phyloP scores from a whole-genome alignment of 257 asterid genomes.

The Solanum dulcamara region DNA sequence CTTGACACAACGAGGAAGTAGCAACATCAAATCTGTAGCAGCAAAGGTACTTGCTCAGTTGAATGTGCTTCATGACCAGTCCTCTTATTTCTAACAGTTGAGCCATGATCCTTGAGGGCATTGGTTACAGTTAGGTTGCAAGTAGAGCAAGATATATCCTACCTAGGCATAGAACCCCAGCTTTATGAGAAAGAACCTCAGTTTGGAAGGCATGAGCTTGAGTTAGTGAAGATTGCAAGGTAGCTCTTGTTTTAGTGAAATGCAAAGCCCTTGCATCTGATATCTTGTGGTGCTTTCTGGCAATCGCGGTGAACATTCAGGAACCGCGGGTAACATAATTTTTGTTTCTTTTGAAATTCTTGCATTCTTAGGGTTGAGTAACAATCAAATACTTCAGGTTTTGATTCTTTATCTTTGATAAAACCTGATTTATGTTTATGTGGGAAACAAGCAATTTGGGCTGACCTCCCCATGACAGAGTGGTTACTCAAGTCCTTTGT shows the following conservation, averaged over 20 bases:
- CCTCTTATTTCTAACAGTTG: constrained; percentile 14
- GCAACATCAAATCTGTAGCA: constrained; percentile 34
- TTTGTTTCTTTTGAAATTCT: background rate
- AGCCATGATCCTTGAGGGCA: background rate
- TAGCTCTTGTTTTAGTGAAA: background rate
- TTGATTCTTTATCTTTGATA: background rate
- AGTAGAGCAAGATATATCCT: background rate
- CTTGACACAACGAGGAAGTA: constrained; percentile 47
- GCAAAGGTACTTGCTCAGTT: constrained; percentile 54
- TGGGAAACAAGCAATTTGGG: background rate
- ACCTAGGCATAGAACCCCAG: background rate
- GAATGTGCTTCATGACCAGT: constrained; percentile 43
- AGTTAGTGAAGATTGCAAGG: background rate
- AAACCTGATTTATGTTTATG: background rate
- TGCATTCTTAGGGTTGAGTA: background rate
- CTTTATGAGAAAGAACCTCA: background rate
- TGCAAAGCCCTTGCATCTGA: background rate
- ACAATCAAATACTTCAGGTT: background rate
- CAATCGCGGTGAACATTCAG: background rate
- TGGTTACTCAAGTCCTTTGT: background rate
- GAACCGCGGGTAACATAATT: background rate
- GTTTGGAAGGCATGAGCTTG: background rate
- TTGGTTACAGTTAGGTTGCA: background rate
- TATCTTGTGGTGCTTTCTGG: background rate
- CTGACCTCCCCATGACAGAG: background rate